Percentiles rank a stretch among this genome's conserved stretches.
Evolutionary conservation across 345 rosid genomes (phyloP).

Genomic region (Turnera subulata): DNA sequence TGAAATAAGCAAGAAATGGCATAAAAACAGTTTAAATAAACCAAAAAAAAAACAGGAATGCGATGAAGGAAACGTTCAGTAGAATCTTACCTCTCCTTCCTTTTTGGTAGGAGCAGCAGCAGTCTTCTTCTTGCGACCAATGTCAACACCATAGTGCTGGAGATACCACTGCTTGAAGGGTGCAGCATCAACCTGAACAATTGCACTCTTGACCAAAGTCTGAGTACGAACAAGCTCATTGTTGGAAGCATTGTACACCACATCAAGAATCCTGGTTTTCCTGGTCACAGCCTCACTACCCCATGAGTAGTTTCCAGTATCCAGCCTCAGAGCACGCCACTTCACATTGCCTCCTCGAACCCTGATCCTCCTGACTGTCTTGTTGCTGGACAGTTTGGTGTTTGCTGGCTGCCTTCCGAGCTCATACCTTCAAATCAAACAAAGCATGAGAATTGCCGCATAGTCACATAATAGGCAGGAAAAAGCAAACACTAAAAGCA

Average conservation of each 20-base stretch:
- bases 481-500: too few species aligned
- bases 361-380: conserved; percentile 31
- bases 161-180: conserved; percentile 34
- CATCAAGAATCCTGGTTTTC: conserved; percentile 30
- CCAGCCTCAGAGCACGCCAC: conserved; percentile 33
- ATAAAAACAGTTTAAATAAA: too few species aligned
- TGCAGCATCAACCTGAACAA: conserved; percentile 28
- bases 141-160: conserved; percentile 28
- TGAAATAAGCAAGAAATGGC: background rate
- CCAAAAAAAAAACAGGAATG: background rate
- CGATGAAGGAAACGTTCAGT: background rate
- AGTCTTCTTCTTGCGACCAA: conserved; percentile 29
- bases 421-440: conserved; percentile 18
- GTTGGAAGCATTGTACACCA: conserved; percentile 31
- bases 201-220: conserved; percentile 29
- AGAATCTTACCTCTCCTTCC: conserved; percentile 27
- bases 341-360: conserved; percentile 30
- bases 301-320: conserved; percentile 34
- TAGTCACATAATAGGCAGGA: too few species aligned
- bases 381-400: conserved; percentile 28
- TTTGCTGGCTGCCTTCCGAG: conserved; percentile 30
- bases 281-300: conserved; percentile 31
- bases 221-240: conserved; percentile 31
- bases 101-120: conserved; percentile 13
- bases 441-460: background rate